Conservation (phyloP, 371 early-diverging fungal genomes). For the Mucor sp. region DNA sequence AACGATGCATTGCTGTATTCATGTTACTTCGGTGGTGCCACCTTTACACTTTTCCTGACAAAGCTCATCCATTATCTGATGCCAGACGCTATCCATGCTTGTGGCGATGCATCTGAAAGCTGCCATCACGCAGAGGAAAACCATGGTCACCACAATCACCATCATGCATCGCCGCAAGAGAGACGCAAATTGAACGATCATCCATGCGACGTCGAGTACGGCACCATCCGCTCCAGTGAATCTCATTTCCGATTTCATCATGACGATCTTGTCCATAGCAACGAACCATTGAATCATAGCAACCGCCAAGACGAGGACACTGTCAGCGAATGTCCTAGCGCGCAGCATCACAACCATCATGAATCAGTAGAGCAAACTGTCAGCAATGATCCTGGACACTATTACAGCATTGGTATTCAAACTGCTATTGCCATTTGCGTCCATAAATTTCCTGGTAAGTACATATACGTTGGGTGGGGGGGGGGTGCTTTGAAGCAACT, state of each 20-base stretch:
- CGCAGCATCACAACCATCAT: slow-evolving; percentile 22
- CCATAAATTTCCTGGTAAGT: slow-evolving; percentile 76
- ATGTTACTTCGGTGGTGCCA: slow-evolving; percentile 39
- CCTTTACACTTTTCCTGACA: slow-evolving; percentile 34
- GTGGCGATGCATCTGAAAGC: slow-evolving; percentile 27
- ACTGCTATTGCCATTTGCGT: slow-evolving; percentile 80
- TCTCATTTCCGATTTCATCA: slow-evolving; percentile 44
- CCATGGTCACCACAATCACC: neutral
- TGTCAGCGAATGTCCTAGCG: neutral
- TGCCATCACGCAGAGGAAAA: slow-evolving; percentile 14
- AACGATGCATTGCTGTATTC: slow-evolving; percentile 27
- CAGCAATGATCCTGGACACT: slow-evolving; percentile 20
- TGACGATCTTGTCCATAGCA: slow-evolving; percentile 12
- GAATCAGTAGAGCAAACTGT: slow-evolving; percentile 20
- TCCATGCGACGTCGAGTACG: slow-evolving; percentile 34
- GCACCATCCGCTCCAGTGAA: slow-evolving; percentile 29
- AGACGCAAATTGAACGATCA: slow-evolving; percentile 17
- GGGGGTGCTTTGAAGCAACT: neutral
- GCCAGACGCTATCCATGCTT: slow-evolving; percentile 48
- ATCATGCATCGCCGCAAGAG: neutral
- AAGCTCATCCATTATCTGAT: slow-evolving; percentile 34
- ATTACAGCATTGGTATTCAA: slow-evolving; percentile 65
- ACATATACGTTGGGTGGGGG: neutral
- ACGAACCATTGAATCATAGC: neutral
- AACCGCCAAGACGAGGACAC: neutral